Evolutionary conservation across 129 eudicot species (phyloP).

Genomic region (Flaveria robusta): DNA sequence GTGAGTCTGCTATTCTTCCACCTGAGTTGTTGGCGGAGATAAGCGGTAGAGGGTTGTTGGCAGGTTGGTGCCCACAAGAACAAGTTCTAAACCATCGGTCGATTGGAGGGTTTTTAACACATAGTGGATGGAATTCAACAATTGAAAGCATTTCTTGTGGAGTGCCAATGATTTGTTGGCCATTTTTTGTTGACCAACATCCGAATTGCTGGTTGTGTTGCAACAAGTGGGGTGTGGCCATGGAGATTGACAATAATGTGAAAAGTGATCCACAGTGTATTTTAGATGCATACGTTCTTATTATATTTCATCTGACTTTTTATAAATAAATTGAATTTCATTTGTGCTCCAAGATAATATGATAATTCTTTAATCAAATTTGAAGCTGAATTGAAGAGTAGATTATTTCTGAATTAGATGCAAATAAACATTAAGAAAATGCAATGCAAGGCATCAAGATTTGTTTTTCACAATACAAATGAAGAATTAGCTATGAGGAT

Average conservation of each 20-base stretch:
- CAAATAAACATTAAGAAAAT: no score
- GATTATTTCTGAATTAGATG: no score
- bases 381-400: no score
- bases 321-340: neutral
- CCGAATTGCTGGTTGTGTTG: slow-evolving; percentile 37
- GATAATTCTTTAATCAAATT: no score
- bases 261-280: neutral
- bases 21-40: slow-evolving; percentile 22
- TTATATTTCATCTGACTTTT: neutral
- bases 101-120: slow-evolving; percentile 36
- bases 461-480: no score
- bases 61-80: slow-evolving; percentile 38
- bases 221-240: slow-evolving; percentile 30
- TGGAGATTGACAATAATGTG: slow-evolving; percentile 35
- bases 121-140: slow-evolving; percentile 40
- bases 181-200: slow-evolving; percentile 36
- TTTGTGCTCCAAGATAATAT: neutral
- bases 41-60: slow-evolving; percentile 27
- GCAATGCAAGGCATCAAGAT: no score
- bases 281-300: neutral
- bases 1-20: slow-evolving; percentile 26
- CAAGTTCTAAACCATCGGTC: slow-evolving; percentile 33
- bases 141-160: slow-evolving; percentile 35
- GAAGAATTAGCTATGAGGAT: no score
- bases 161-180: slow-evolving; percentile 44